Evolutionary conservation across 2,329 filamentous ascomycete species (phyloP).

Genomic region (Laburnicola sp.): DNA sequence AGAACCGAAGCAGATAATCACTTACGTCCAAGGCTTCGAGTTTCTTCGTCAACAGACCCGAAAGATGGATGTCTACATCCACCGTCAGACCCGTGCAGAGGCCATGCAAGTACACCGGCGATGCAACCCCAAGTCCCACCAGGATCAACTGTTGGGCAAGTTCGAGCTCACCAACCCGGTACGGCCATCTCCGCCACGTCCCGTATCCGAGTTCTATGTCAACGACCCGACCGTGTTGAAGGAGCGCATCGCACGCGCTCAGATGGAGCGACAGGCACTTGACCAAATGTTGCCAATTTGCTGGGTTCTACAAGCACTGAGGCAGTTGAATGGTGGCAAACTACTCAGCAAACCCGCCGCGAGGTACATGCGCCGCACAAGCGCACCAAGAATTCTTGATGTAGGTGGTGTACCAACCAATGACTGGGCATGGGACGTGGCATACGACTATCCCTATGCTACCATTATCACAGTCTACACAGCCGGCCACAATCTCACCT

Average conservation of each 20-base stretch:
- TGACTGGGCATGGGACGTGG: slow-evolving; percentile 96
- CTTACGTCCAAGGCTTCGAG: slow-evolving; percentile 88
- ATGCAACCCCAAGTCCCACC: slow-evolving; percentile 71
- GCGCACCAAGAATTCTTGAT: slow-evolving; percentile 74
- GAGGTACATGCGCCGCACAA: slow-evolving; percentile 57
- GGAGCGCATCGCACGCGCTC: slow-evolving; percentile 52
- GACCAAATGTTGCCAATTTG: slow-evolving; percentile 65
- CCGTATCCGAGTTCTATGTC: slow-evolving; percentile 51
- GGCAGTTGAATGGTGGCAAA: slow-evolving; percentile 62
- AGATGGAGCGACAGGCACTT: slow-evolving; percentile 80
- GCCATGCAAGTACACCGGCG: slow-evolving; percentile 82
- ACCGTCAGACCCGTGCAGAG: slow-evolving; percentile 83
- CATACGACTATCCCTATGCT: slow-evolving; percentile 79
- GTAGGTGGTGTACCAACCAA: slow-evolving; percentile 82
- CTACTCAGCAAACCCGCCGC: slow-evolving; percentile 58
- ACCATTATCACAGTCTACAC: slow-evolving; percentile 88
- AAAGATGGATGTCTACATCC: slow-evolving; percentile 76
- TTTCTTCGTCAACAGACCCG: slow-evolving; percentile 69
- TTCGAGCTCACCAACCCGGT: slow-evolving; percentile 68
- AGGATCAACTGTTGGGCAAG: slow-evolving; percentile 81
- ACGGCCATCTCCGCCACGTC: slow-evolving; percentile 48
- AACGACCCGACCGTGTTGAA: slow-evolving; percentile 67
- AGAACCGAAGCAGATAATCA: slow-evolving; percentile 60
- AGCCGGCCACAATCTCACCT: slow-evolving; percentile 42
- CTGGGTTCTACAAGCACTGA: slow-evolving; percentile 66